Conservation (phyloP, 2,329 filamentous ascomycete species). For the Falciphora oryzae region DNA sequence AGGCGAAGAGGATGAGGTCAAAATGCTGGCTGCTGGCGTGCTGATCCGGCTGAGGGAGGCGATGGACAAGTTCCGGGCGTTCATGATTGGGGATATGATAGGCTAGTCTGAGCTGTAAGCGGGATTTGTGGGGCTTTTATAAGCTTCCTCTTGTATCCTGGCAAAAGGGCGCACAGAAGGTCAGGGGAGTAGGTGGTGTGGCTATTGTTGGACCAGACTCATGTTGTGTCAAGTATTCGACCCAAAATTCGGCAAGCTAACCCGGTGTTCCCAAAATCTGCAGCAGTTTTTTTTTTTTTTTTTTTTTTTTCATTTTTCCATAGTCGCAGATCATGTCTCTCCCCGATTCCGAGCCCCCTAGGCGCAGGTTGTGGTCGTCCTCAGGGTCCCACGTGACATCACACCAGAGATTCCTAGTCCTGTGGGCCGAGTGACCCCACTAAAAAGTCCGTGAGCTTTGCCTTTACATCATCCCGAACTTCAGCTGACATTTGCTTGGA, state of each 20-base stretch:
- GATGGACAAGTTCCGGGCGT: slow-evolving; percentile 72
- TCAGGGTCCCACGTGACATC: not conserved
- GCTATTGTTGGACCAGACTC: too few species aligned
- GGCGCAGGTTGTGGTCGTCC: not conserved
- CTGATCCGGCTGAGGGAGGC: slow-evolving; percentile 74
- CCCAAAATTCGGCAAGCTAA: too few species aligned
- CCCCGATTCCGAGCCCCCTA: too few species aligned
- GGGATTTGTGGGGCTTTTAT: not conserved
- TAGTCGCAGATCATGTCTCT: too few species aligned
- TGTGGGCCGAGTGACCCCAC: not conserved
- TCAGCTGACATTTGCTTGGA: not conserved
- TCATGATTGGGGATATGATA: slow-evolving; percentile 67
- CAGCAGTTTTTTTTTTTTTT: too few species aligned
- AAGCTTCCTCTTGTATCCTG: not conserved
- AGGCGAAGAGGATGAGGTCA: slow-evolving; percentile 71
- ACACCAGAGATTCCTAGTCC: not conserved
- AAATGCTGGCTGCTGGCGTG: slow-evolving; percentile 71
- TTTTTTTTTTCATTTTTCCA: too few species aligned
- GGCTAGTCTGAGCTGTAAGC: slow-evolving; percentile 14
- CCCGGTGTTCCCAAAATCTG: too few species aligned
- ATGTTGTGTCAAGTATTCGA: too few species aligned
- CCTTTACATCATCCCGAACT: not conserved
- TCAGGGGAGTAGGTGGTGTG: not conserved
- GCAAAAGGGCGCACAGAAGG: not conserved
- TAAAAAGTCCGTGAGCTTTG: not conserved